Base-by-base conservation (phyloP, 805 yeast genomes). In the Candida hispaniensis region DNA sequence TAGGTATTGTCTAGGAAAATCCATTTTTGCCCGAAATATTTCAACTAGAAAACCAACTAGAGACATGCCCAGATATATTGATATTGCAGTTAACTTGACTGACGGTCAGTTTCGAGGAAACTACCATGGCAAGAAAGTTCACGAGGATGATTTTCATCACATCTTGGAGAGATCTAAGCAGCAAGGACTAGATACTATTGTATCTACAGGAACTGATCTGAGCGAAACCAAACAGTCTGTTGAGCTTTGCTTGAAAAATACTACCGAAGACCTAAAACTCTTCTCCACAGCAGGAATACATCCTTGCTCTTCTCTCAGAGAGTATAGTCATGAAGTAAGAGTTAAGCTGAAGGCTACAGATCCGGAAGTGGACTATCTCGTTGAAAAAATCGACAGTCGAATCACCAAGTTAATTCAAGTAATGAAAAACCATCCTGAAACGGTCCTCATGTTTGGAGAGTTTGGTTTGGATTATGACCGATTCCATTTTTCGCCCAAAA, bases 381-480 rank as follows among this genome's bases (percentile, higher is more conserved):
- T 32, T 13, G 6, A 16, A n/a, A 28, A 27, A 1, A 23, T 44
- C 7, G 63, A 56, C 3, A 47, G 52, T 3, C 52, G 62, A 15
- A 55, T 91, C 28, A 64, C 67, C 42, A 45, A 56, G 2, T 45
- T 78, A n/a, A 70, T 73, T 0, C 41, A 54, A 5, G 46, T 58
- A 1, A 79, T 83, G 4, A 51, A 56, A 18, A 49, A 59, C 6
- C 44, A 27, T 10, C 21, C 51, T 9, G 79, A 79, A 1, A 47
- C 59, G 3, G 78, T 91, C 16, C 69, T 69, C 47, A 91, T 95
- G 1, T 77, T 86, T 59, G 99, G 99, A 9, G 99, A 91, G 57
- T 73, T 91, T 33, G 99, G 99, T 0, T 62, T 91, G 30, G 99
- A 91, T 52, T 88, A 86, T 52, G 99, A 91, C 55, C 61, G 99